Evolutionary conservation across 2,329 filamentous ascomycete genomes (phyloP).

Genomic region (Lachnellula subtilissima): DNA sequence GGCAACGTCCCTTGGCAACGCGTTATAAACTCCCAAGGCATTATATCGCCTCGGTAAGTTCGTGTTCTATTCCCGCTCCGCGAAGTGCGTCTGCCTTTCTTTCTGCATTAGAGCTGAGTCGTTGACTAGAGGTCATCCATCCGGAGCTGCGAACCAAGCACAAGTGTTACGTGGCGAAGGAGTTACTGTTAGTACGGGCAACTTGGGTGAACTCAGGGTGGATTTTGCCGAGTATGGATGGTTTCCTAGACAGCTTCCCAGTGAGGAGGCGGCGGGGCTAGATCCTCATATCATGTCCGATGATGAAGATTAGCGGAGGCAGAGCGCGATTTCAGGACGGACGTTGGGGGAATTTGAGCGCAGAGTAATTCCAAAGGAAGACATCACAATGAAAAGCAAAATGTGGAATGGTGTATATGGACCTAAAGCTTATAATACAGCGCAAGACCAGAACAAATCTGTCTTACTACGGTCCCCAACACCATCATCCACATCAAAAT

Average conservation of each 20-base stretch:
- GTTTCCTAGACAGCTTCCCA: conserved; percentile 37
- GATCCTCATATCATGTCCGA: conserved; percentile 17
- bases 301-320: conserved; percentile 13
- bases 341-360: not conserved
- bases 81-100: not conserved
- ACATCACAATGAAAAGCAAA: not conserved
- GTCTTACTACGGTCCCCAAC: conserved; percentile 8
- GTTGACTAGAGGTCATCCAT: conserved; percentile 27
- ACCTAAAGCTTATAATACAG: conserved; percentile 28
- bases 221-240: conserved; percentile 35
- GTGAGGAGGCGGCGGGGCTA: conserved; percentile 24
- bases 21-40: conserved; percentile 81
- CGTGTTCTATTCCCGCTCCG: not conserved
- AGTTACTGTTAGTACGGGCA: conserved; percentile 31
- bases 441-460: conserved; percentile 17
- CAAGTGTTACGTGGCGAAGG: conserved; percentile 32
- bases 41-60: conserved; percentile 73
- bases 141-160: conserved; percentile 34
- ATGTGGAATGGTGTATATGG: conserved; percentile 20
- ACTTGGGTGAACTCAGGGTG: conserved; percentile 32
- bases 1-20: conserved; percentile 90
- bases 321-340: not conserved
- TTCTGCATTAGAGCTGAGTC: not conserved
- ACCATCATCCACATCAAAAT: conserved; percentile 16
- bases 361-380: not conserved